Conservation (phyloP, 2,329 filamentous ascomycete species). For the Cladorrhinum sp. region DNA sequence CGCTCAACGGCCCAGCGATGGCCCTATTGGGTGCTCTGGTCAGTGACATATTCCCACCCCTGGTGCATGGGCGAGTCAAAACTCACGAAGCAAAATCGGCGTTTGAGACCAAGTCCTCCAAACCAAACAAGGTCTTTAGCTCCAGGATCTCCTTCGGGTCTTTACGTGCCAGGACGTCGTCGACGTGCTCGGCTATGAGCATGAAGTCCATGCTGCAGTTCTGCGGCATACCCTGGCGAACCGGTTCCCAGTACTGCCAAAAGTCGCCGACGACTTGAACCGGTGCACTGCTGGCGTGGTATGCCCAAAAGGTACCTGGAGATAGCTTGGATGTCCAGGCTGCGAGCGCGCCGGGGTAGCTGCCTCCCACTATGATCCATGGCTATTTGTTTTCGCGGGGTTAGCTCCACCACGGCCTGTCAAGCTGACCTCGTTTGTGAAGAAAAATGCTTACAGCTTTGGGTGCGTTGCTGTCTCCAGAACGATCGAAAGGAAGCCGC, state of each 20-base stretch:
- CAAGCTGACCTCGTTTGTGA: no score
- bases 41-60: no score
- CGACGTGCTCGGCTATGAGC: conserved; percentile 53
- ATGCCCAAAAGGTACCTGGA: conserved; percentile 59
- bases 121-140: conserved; percentile 52
- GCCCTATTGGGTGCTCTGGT: conserved; percentile 18
- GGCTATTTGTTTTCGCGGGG: conserved; percentile 34
- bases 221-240: conserved; percentile 55
- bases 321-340: conserved; percentile 52
- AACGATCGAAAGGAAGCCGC: conserved; percentile 50
- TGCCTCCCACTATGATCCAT: conserved; percentile 56
- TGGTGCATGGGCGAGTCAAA: no score
- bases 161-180: conserved; percentile 44
- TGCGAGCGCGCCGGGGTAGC: conserved; percentile 54
- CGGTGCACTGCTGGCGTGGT: conserved; percentile 54
- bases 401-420: no score
- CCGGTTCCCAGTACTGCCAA: conserved; percentile 56
- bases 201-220: conserved; percentile 55
- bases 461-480: conserved; percentile 46
- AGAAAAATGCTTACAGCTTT: conserved; percentile 36
- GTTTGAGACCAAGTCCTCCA: conserved; percentile 46
- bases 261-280: conserved; percentile 55
- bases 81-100: conserved; percentile 49
- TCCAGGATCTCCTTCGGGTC: conserved; percentile 39
- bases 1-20: conserved; percentile 26